Conservation (phyloP, 2,329 filamentous ascomycete species). For the Xylariaceae sp. region DNA sequence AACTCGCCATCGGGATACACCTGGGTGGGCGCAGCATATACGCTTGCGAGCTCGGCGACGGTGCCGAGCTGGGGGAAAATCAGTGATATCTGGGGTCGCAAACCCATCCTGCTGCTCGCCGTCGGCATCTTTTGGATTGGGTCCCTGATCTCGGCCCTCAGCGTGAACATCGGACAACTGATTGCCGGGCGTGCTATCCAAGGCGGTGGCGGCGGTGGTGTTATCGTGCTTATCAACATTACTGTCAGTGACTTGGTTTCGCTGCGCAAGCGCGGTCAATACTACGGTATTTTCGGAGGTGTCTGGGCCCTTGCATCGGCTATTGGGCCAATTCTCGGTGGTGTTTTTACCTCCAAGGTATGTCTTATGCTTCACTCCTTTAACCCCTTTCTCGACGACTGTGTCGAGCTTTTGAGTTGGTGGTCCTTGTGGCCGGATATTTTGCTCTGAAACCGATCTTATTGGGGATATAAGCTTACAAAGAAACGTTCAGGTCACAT, state of each 20-base stretch:
- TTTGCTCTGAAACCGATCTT: too few species aligned
- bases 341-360: conserved; percentile 65
- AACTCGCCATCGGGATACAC: conserved; percentile 73
- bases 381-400: too few species aligned
- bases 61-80: conserved; percentile 74
- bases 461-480: too few species aligned
- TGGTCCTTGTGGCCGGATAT: too few species aligned
- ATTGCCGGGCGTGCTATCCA: conserved; percentile 63
- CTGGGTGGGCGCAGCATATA: conserved; percentile 79
- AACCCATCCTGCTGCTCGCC: conserved; percentile 59
- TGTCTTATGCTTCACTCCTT: neutral
- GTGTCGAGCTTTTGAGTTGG: too few species aligned
- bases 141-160: conserved; percentile 60
- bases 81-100: conserved; percentile 65
- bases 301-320: conserved; percentile 71
- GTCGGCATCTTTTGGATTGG: conserved; percentile 61
- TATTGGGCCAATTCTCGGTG: conserved; percentile 72
- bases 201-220: conserved; percentile 63
- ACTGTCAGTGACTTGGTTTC: conserved; percentile 63
- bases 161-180: conserved; percentile 57
- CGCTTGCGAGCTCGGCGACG: conserved; percentile 71
- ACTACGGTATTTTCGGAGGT: conserved; percentile 59
- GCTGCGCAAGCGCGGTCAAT: conserved; percentile 57
- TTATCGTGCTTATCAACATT: conserved; percentile 67
- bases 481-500: conserved; percentile 49